These are phyloP conservation scores for Thyridium curvatum DNA, from an alignment of 2,329 filamentous ascomycete genomes.

Conservation along the genomic window DNA sequence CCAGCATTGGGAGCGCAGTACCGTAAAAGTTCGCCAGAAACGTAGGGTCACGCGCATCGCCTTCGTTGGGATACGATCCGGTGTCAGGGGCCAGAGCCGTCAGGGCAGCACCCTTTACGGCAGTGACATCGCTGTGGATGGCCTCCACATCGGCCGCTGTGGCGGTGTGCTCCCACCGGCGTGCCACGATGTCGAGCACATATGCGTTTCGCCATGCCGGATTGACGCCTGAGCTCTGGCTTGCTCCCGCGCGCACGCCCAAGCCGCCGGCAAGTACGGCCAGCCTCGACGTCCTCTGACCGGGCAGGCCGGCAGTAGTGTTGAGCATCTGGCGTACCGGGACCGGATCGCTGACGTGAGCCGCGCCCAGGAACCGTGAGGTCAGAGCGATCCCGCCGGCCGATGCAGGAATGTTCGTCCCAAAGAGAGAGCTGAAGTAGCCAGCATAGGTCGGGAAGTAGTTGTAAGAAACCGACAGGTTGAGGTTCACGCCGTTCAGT, in stretches of 20 bases:
- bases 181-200: constrained; percentile 22
- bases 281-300: neutral
- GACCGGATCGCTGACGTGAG: neutral
- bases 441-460: neutral
- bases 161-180: constrained; percentile 16
- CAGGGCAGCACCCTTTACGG: constrained; percentile 15
- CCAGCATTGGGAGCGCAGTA: too few relatives aligned
- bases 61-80: constrained; percentile 17
- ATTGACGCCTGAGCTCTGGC: constrained; percentile 12
- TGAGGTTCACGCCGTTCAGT: neutral
- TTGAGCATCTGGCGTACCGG: neutral
- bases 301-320: neutral
- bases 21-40: too few relatives aligned
- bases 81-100: constrained; percentile 14
- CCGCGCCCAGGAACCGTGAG: neutral
- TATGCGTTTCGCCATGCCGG: constrained; percentile 32
- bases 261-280: neutral
- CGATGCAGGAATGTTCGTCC: neutral
- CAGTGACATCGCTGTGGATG: constrained; percentile 18
- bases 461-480: neutral
- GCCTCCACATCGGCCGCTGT: constrained; percentile 16
- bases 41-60: constrained; percentile 1
- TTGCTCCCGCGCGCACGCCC: neutral
- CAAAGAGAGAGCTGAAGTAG: neutral
- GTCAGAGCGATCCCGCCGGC: neutral